Conservation (phyloP, 345 rosid species). For the Luvunga scandens region DNA sequence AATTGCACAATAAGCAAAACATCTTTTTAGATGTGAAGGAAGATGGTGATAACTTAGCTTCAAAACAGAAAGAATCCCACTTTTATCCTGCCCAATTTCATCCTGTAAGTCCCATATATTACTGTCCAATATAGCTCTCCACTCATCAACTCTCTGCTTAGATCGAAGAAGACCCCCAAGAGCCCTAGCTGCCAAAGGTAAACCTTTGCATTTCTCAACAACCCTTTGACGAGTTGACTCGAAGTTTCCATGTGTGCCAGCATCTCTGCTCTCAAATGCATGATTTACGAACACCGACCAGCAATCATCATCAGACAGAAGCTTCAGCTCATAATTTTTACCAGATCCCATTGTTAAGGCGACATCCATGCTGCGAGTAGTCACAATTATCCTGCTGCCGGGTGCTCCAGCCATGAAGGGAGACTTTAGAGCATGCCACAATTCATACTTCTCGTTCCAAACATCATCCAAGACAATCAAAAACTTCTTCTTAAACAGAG, state of each 20-base stretch:
- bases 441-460: slow-evolving; percentile 6
- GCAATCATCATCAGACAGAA: slow-evolving; percentile 13
- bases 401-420: background rate
- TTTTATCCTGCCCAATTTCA: too few species aligned
- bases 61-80: background rate
- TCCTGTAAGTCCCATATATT: background rate
- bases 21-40: slow-evolving; percentile 23
- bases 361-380: slow-evolving; percentile 11
- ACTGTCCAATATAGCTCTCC: background rate
- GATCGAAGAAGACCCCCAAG: background rate
- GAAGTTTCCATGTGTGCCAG: background rate
- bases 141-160: background rate
- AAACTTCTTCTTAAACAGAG: slow-evolving; percentile 1
- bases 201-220: slow-evolving; percentile 4
- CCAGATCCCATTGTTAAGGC: background rate
- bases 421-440: slow-evolving; percentile 10
- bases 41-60: slow-evolving; percentile 6
- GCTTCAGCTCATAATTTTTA: background rate
- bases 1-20: slow-evolving; percentile 33
- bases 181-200: slow-evolving; percentile 13
- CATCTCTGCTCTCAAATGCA: slow-evolving; percentile 8
- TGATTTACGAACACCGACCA: slow-evolving; percentile 10
- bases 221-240: slow-evolving; percentile 4
- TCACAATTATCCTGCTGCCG: slow-evolving; percentile 17
- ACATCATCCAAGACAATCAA: slow-evolving; percentile 27